phyloP scores from a whole-genome alignment of 2,329 filamentous ascomycete genomes.

The Grosmannia huntii region DNA sequence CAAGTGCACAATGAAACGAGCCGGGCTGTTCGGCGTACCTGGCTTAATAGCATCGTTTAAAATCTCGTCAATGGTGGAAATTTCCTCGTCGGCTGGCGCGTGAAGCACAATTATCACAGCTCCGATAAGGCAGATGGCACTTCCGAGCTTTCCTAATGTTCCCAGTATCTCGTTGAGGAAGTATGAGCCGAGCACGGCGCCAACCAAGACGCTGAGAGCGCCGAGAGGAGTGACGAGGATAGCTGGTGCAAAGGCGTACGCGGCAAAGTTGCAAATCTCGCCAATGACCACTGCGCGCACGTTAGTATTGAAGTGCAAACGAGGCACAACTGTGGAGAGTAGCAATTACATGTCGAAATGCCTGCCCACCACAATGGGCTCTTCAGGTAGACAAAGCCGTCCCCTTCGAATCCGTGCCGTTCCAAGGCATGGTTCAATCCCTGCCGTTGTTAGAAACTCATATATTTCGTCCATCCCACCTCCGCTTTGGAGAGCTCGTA shows the following conservation, averaged over 20 bases:
- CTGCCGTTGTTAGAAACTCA: slow-evolving; percentile 4
- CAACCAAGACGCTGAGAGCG: slow-evolving; percentile 87
- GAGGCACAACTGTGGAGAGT: not conserved
- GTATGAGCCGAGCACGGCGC: slow-evolving; percentile 87
- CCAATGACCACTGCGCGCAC: slow-evolving; percentile 63
- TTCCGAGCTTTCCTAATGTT: slow-evolving; percentile 83
- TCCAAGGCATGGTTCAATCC: slow-evolving; percentile 72
- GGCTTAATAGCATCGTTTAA: slow-evolving; percentile 81
- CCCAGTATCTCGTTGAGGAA: slow-evolving; percentile 85
- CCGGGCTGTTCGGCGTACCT: slow-evolving; percentile 41
- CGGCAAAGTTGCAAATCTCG: slow-evolving; percentile 93
- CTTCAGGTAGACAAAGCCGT: slow-evolving; percentile 85
- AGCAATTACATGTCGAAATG: slow-evolving; percentile 64
- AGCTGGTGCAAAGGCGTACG: slow-evolving; percentile 96
- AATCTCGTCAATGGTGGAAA: slow-evolving; percentile 84
- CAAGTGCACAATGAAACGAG: not conserved
- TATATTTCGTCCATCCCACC: not conserved
- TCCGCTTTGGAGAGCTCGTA: not conserved
- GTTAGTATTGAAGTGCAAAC: slow-evolving; percentile 4
- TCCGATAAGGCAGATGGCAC: slow-evolving; percentile 89
- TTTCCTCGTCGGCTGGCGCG: slow-evolving; percentile 85
- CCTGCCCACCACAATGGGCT: slow-evolving; percentile 98
- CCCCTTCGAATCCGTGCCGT: slow-evolving; percentile 89
- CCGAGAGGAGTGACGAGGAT: slow-evolving; percentile 94
- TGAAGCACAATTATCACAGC: slow-evolving; percentile 96